Conservation (phyloP, 495 filamentous ascomycete genomes). For the Rostrohypoxylon terebratum region DNA sequence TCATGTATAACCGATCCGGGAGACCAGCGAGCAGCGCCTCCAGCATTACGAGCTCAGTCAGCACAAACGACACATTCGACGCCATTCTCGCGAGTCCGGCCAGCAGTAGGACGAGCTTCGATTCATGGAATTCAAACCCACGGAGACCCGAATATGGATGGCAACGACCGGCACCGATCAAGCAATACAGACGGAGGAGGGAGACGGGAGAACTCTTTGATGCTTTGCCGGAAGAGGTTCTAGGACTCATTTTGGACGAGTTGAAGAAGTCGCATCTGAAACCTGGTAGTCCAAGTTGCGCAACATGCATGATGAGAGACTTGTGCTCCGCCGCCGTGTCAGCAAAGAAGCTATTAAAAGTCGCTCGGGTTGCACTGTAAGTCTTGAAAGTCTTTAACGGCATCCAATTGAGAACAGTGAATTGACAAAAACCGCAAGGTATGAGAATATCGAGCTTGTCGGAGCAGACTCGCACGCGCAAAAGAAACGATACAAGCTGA, state of each 20-base stretch:
- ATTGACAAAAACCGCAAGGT: conserved; percentile 60
- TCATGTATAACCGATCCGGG: conserved; percentile 35
- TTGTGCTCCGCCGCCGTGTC: conserved; percentile 74
- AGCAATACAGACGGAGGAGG: conserved; percentile 52
- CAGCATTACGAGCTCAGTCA: conserved; percentile 42
- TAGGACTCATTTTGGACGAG: conserved; percentile 64
- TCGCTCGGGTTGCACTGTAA: conserved; percentile 73
- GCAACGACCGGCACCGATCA: conserved; percentile 55
- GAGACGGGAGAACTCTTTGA: conserved; percentile 64
- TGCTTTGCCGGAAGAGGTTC: conserved; percentile 67
- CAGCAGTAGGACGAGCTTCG: conserved; percentile 59
- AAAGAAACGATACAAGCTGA: conserved; percentile 74
- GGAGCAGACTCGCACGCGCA: conserved; percentile 73
- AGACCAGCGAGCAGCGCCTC: conserved; percentile 44
- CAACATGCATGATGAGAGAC: conserved; percentile 83
- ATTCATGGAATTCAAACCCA: conserved; percentile 51
- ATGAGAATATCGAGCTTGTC: conserved; percentile 75
- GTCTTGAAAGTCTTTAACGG: conserved; percentile 59
- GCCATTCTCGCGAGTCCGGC: conserved; percentile 46
- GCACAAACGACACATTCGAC: conserved; percentile 49
- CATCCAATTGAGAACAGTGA: background rate
- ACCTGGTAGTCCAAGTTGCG: conserved; percentile 64
- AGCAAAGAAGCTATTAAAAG: conserved; percentile 74
- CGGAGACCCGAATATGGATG: conserved; percentile 49
- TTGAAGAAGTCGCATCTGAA: conserved; percentile 61